Evolutionary conservation across 2,329 filamentous ascomycete species (phyloP), one percentile per base, ranked within the genome.

Genomic region (Colletotrichum chrysophilum): DNA sequence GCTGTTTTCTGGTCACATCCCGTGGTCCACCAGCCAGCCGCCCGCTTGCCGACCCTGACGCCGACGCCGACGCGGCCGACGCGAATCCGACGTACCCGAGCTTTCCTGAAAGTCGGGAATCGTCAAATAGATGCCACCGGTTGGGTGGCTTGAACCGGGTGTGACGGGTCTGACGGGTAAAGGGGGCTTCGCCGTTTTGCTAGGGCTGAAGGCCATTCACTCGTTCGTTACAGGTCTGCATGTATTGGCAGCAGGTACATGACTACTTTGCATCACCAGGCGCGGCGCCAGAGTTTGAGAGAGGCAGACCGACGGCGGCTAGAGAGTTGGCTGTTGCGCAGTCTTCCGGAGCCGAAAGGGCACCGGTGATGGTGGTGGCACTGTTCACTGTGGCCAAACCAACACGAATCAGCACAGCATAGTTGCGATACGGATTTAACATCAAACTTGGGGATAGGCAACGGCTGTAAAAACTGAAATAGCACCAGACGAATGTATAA

Each of bases 301-400:
- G 32, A 18, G 18, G 48, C 36, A 14, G 24, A 38, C 69, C 62
- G 48, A 60, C 9, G 52, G 36, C 64, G 34, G 69, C 64, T 52
- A 36, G 26, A 21, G 24, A 60, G 21, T 18, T 52, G 64, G 70
- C 10, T 65, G 21, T 12, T 30, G 30, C 30, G n/a, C 58, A 21
- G 26, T 18, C 9, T 56, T 4, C 21, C 70, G 71, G 71, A 52
- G 71, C 71, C 71, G 71, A 74, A 74, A 71, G 68, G 26, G 71
- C 68, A 65, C 71, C 66, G 71, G 48, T 32, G 26, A 52, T 52
- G 43, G 43, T 21, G 43, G 43, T 21, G n/a, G n/a, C 43, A 52
- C 43, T 52, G 43, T 52, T 52, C 43, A 52, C 43, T 52, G 55
- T 43, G 55, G 43, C 60, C 43, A 56, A 61, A 18, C 62, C 21